Conservation (phyloP, 1,139 yeast species). For the Nakaseomyces delphensis region DNA sequence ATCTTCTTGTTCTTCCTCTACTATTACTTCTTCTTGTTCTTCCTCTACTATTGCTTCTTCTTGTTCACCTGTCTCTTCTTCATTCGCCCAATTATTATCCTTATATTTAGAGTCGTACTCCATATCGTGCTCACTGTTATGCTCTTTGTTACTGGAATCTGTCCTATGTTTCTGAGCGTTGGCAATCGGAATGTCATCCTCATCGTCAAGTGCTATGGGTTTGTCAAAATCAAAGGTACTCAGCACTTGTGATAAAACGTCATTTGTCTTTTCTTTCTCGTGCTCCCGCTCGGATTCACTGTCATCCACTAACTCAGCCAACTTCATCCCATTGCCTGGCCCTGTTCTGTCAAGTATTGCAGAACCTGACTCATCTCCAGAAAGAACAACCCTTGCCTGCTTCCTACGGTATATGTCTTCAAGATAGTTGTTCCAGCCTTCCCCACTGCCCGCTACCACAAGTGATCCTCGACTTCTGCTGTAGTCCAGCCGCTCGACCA, state of each 20-base stretch:
- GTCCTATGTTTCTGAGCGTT: background rate
- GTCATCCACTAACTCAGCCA: conserved; percentile 20
- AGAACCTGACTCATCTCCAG: conserved; percentile 6
- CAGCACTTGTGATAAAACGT: conserved; percentile 47
- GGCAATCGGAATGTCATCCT: conserved; percentile 11
- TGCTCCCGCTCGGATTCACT: conserved; percentile 25
- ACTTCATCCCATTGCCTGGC: background rate
- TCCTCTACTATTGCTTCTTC: conserved; percentile 6
- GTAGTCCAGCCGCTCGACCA: conserved; percentile 48
- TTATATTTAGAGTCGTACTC: conserved; percentile 28
- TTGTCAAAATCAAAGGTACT: conserved; percentile 50
- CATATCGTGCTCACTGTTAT: background rate
- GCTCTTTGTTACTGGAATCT: background rate
- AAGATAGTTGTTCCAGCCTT: conserved; percentile 1
- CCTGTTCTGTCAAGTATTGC: background rate
- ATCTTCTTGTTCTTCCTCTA: conserved; percentile 32
- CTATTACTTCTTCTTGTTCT: conserved; percentile 11
- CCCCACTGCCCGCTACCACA: background rate
- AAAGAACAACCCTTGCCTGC: conserved; percentile 14
- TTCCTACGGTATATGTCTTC: background rate
- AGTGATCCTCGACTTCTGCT: conserved; percentile 4
- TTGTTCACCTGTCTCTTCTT: conserved; percentile 10
- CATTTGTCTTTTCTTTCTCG: conserved; percentile 36
- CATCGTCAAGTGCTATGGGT: conserved; percentile 48
- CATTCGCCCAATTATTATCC: conserved; percentile 27